These are phyloP conservation scores for Phaeosphaeriaceae sp. DNA, from an alignment of 2,329 filamentous ascomycete genomes.

Conservation along the genomic window DNA sequence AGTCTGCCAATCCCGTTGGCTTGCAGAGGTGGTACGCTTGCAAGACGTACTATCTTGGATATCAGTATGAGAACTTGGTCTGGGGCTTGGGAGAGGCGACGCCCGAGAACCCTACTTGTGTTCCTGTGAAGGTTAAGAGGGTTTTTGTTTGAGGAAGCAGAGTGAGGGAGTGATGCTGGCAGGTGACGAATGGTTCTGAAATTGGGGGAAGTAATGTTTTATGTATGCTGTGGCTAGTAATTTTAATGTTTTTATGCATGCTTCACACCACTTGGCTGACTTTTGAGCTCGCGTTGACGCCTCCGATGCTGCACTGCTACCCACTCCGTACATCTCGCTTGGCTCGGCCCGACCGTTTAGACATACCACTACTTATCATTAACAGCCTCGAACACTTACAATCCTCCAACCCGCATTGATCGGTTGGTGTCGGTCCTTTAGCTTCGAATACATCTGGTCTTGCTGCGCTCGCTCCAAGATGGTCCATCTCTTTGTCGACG, in stretches of 20 bases:
- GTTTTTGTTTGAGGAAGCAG: slow-evolving; percentile 16
- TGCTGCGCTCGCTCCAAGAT: too few species aligned
- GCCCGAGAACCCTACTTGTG: slow-evolving; percentile 57
- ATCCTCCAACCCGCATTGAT: too few species aligned
- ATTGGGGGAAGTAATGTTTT: neutral
- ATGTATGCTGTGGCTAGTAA: neutral
- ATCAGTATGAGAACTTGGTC: slow-evolving; percentile 52
- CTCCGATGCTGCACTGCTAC: neutral
- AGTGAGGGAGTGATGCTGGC: neutral
- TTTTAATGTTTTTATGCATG: neutral
- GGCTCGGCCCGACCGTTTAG: neutral
- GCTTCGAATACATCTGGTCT: too few species aligned
- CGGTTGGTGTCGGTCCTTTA: too few species aligned
- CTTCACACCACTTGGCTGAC: neutral
- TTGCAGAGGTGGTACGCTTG: slow-evolving; percentile 56
- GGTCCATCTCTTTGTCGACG: too few species aligned
- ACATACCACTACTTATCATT: neutral
- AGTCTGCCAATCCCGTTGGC: slow-evolving; percentile 23
- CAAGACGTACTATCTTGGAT: slow-evolving; percentile 50
- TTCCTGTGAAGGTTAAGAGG: slow-evolving; percentile 52
- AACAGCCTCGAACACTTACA: neutral
- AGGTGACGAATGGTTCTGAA: neutral
- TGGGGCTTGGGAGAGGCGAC: slow-evolving; percentile 51
- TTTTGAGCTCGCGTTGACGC: neutral
- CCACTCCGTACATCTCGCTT: neutral